phyloP scores from a whole-genome alignment of 2,329 filamentous ascomycete genomes.

The Cordyceps militaris region DNA sequence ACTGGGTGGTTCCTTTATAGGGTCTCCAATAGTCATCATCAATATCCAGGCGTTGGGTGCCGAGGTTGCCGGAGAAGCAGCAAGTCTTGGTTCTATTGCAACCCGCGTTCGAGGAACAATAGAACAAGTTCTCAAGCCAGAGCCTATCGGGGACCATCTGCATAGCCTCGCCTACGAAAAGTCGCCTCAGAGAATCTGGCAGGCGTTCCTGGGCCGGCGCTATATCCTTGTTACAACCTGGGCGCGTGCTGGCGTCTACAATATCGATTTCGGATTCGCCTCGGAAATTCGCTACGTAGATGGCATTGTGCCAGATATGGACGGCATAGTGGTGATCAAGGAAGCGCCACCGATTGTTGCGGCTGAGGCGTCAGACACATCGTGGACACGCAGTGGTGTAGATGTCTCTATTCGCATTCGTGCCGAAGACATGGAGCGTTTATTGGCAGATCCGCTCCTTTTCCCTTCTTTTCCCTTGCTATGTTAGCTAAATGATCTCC shows the following conservation, averaged over 20 bases:
- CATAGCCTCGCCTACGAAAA: neutral
- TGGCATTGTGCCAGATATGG: neutral
- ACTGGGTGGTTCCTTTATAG: neutral
- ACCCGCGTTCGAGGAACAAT: neutral
- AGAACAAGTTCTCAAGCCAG: neutral
- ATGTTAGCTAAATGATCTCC: too few species aligned
- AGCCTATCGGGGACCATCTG: neutral
- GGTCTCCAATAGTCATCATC: neutral
- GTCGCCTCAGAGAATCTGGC: neutral
- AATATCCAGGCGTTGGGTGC: neutral
- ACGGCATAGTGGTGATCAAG: neutral
- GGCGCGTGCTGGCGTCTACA: slow-evolving; percentile 21
- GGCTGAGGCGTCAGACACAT: neutral
- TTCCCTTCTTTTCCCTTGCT: too few species aligned
- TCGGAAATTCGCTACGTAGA: slow-evolving; percentile 9
- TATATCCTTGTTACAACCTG: slow-evolving; percentile 23
- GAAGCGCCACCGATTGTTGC: neutral
- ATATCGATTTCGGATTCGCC: slow-evolving; percentile 20
- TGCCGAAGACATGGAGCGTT: neutral
- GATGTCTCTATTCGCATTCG: neutral
- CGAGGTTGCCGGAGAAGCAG: neutral
- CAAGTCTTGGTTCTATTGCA: neutral
- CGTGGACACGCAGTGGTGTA: neutral
- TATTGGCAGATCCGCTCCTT: neutral
- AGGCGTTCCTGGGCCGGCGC: slow-evolving; percentile 18